Base-by-base conservation (phyloP, 2,329 filamentous ascomycete species). In the Colletotrichum tropicicola region DNA sequence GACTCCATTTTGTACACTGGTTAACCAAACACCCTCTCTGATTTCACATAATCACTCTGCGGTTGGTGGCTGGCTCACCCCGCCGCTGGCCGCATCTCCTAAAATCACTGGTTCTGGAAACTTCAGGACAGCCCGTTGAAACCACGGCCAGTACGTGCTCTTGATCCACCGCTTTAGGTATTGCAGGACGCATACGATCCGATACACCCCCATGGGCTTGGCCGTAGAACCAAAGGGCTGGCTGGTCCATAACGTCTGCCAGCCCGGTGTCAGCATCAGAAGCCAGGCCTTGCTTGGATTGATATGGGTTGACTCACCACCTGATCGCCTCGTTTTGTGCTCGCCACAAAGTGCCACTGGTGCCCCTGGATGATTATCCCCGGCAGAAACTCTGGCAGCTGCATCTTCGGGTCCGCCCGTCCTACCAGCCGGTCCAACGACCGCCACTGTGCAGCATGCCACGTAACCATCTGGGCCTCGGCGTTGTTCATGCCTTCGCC, bases 121-220 rank as follows among this genome's bases (percentile, higher is more conserved):
- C 32, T 39, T 19, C 1, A 51, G 55, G 2, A 59, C 32, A 6
- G 45, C 44, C 21, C 17, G 44, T 13, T 21, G 21, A 8, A 21
- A 61, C 59, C 59, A 67, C 15, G 59, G 59, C 64, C 54, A 69
- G 32, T 65, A 59, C 23, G 30, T 28, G 13, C 65, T 37, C 23
- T 37, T 19, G 17, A 37, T 57, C 68, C 68, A 69, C 21, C 43
- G 27, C n/a, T 47, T 47, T 9, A 69, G 27, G 21, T 64, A 30
- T 17, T 68, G 68, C 17, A 69, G 27, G 23, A 45, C 59, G 12
- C 32, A 58, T 2, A 68, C 53, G 12, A 69, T 68, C 43, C 68
- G 56, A 25, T 69, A 69, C 19, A 69, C 63, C 1, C 68, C 66
- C 43, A 35, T 60, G 47, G 60, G 45, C 41, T 58, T 67, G 6